Base-by-base conservation (phyloP, 2,329 filamentous ascomycete genomes). In the Calonectria henricotiae region DNA sequence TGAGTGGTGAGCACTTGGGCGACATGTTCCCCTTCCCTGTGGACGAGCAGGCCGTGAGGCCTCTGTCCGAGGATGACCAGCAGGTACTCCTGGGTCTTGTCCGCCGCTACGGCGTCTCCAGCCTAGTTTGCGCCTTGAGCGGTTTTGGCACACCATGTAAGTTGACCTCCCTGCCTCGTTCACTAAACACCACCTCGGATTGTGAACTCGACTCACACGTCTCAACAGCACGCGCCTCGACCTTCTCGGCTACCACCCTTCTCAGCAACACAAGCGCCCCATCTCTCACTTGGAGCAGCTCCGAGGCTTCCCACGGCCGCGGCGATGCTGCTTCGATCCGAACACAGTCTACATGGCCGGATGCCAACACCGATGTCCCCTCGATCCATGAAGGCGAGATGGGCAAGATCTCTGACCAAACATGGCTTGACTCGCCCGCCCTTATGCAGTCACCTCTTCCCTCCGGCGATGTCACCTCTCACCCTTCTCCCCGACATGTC, bases 261-360 rank as follows among this genome's bases (percentile, higher is more conserved):
- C 78, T 84, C 69, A 85, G 83, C 77, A 83, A 79, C 70, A 77
- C 80, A 23, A 84, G 81, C 72, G 83, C 81, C 7, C 82, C 83
- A 6, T 84, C 84, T 7, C 75, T 85, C 63, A 81, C 80, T 20
- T 85, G 82, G 82, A 83, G 82, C 66, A 81, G 79, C 62, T 85
- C 83, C 8, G 82, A 84, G 62, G 79, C 79, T n/a, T 85, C 82
- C 9, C 78, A 83, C 46, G 82, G 78, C 61, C 78, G 80, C 55
- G 83, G 82, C 43, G 82, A 85, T 62, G 81, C 79, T 41, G 82
- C 79, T 2, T 85, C 83, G 30, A 79, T 85, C 65, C 77, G 81
- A 66, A 84, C 83, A 4, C 80, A 82, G 65, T 82, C 80, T 41
- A 82, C 80, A 13, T 83, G 82, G 81, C 80, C 79, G 54, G 82